A percentile compares a stretch with the other conserved stretches of the same genome.
Conservation (phyloP, 1,284 basidiomycete genomes). For the Ceratorhiza oryzae-sativae region DNA sequence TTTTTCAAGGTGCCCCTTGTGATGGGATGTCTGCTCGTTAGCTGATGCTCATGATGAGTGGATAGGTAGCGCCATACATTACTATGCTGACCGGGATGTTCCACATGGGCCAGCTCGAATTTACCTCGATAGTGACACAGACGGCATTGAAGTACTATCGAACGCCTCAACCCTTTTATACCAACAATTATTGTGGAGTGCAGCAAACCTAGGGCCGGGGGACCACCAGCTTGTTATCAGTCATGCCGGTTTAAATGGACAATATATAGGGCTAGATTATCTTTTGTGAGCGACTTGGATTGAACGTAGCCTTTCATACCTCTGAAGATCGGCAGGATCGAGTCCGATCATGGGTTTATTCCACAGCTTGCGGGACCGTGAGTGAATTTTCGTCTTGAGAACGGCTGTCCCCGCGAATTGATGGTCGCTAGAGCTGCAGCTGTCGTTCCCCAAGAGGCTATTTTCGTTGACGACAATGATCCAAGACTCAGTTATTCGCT, state of each 20-base stretch:
- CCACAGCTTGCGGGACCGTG: not conserved
- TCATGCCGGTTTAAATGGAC: not conserved
- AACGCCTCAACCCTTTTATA: not conserved
- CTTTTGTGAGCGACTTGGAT: not conserved
- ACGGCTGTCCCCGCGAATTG: not conserved
- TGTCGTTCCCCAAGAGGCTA: constrained; percentile 4
- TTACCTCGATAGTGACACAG: not conserved
- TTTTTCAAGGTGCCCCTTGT: not conserved
- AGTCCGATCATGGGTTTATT: constrained; percentile 11
- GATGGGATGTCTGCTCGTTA: not conserved
- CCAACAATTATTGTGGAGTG: constrained; percentile 1
- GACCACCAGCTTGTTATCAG: not conserved
- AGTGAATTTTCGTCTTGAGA: not conserved
- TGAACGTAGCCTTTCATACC: too few species aligned
- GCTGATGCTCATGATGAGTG: not conserved
- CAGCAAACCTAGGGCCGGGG: not conserved
- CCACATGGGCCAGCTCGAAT: not conserved
- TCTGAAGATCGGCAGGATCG: not conserved
- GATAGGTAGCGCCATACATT: not conserved
- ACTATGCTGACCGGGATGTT: not conserved
- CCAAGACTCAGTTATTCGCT: not conserved
- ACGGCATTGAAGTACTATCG: not conserved
- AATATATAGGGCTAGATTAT: constrained; percentile 3
- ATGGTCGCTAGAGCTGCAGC: not conserved
- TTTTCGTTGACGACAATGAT: constrained; percentile 15